These are phyloP conservation scores for Alternaria metachromatica DNA, from an alignment of 2,329 filamentous ascomycete genomes.

Conservation along the genomic window DNA sequence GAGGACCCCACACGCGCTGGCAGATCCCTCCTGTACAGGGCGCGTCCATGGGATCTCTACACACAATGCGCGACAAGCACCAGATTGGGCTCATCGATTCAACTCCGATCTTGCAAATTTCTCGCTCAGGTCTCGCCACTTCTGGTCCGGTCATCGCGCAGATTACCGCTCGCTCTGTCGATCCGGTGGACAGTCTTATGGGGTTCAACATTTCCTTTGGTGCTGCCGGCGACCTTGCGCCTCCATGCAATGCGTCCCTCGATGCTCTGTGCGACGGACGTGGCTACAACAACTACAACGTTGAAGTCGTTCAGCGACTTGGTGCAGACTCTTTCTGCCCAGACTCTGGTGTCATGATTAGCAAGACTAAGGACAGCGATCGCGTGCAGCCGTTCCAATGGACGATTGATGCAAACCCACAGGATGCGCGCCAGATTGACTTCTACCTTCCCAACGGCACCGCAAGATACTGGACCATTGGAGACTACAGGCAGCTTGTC, in stretches of 20 bases:
- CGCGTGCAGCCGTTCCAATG: constrained; percentile 58
- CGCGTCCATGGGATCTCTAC: constrained; percentile 58
- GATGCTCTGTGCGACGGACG: constrained; percentile 61
- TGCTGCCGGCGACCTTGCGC: constrained; percentile 51
- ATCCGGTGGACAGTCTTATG: constrained; percentile 51
- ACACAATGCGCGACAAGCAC: constrained; percentile 62
- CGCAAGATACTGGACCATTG: constrained; percentile 56
- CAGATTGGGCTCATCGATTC: constrained; percentile 58
- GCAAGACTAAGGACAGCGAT: constrained; percentile 59
- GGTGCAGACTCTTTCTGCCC: constrained; percentile 61
- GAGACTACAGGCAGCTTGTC: constrained; percentile 61
- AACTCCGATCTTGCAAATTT: constrained; percentile 55
- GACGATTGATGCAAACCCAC: constrained; percentile 62
- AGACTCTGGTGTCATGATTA: constrained; percentile 61
- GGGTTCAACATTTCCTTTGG: constrained; percentile 58
- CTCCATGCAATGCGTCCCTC: constrained; percentile 51
- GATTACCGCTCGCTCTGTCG: constrained; percentile 58
- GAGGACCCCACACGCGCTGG: constrained; percentile 61
- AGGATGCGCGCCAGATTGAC: constrained; percentile 60
- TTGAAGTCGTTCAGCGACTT: constrained; percentile 63
- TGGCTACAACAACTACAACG: constrained; percentile 59
- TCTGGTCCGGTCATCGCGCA: constrained; percentile 56
- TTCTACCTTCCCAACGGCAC: constrained; percentile 60
- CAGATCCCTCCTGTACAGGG: constrained; percentile 60
- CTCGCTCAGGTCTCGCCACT: constrained; percentile 51